phyloP scores from a whole-genome alignment of 2,329 filamentous ascomycete genomes.

The Aspergillus sp. region DNA sequence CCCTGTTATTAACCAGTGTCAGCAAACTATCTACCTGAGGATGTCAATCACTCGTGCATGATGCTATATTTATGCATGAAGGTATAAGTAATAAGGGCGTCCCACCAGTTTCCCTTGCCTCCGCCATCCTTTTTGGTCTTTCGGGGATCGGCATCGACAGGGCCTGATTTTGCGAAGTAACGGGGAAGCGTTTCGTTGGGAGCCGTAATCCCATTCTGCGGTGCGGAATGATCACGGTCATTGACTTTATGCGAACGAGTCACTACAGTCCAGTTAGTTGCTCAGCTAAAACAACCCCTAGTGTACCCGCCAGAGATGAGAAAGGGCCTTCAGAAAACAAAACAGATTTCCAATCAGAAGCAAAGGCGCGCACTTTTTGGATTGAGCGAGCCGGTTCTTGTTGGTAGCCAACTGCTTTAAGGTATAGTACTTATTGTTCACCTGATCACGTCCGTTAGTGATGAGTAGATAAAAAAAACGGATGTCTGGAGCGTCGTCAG shows the following conservation, averaged over 20 bases:
- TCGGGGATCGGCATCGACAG: slow-evolving; percentile 77
- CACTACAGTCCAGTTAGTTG: slow-evolving; percentile 58
- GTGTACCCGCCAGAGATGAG: too few relatives aligned
- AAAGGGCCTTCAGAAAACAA: background rate
- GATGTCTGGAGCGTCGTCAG: background rate
- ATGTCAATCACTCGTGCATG: background rate
- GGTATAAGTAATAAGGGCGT: slow-evolving; percentile 2
- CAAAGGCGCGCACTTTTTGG: background rate
- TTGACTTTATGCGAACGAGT: slow-evolving; percentile 96
- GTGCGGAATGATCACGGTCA: slow-evolving; percentile 82
- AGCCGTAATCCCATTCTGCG: slow-evolving; percentile 70
- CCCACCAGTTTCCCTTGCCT: slow-evolving; percentile 92
- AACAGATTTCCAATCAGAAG: background rate
- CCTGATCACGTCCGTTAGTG: background rate
- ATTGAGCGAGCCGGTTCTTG: background rate
- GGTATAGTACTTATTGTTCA: background rate
- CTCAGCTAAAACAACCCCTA: background rate
- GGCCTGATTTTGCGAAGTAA: slow-evolving; percentile 88
- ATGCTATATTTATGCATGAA: background rate
- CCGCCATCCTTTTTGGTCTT: slow-evolving; percentile 96
- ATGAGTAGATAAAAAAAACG: background rate
- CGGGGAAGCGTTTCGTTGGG: slow-evolving; percentile 77
- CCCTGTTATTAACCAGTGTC: slow-evolving; percentile 57
- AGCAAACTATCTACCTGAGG: background rate
- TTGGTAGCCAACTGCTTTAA: background rate